A percentile compares a stretch with the other conserved stretches of the same genome.
Evolutionary conservation across 2,329 filamentous ascomycete species (phyloP).

Genomic region (Verticillium zaregamsianum): DNA sequence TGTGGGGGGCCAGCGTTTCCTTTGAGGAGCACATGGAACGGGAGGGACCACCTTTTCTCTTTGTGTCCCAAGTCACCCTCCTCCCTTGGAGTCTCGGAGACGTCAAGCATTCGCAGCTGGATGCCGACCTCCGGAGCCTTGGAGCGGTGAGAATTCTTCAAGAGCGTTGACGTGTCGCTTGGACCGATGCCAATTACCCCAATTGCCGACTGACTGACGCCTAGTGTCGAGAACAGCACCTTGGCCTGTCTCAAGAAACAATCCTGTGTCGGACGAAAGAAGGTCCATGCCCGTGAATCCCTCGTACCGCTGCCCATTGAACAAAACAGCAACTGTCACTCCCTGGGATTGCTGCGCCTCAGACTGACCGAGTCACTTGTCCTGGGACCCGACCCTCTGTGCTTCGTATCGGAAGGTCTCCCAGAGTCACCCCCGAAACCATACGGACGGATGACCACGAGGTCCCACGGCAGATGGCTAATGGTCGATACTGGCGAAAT

Average conservation of each 20-base stretch:
- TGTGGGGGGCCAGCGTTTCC: not conserved
- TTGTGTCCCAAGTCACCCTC: not conserved
- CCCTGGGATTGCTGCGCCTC: not conserved
- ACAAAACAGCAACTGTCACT: not conserved
- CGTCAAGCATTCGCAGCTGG: not conserved
- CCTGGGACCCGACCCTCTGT: not conserved
- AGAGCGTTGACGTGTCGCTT: not conserved
- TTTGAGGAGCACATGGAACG: not conserved
- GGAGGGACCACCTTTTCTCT: not conserved
- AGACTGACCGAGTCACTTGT: not conserved
- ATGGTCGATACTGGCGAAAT: not conserved
- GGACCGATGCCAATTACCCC: not conserved
- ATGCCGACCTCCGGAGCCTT: not conserved
- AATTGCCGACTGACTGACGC: not conserved
- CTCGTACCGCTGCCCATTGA: not conserved
- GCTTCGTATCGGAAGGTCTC: not conserved
- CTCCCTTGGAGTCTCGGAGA: not conserved
- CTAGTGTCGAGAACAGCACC: not conserved
- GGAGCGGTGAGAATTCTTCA: not conserved
- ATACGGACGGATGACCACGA: not conserved
- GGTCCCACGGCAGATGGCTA: not conserved
- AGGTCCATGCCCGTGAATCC: not conserved
- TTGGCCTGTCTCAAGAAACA: not conserved
- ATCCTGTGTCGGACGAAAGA: not conserved
- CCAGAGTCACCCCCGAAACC: not conserved